Base-by-base conservation (phyloP, 805 yeast species). In the Yarrowia phangngaensis region DNA sequence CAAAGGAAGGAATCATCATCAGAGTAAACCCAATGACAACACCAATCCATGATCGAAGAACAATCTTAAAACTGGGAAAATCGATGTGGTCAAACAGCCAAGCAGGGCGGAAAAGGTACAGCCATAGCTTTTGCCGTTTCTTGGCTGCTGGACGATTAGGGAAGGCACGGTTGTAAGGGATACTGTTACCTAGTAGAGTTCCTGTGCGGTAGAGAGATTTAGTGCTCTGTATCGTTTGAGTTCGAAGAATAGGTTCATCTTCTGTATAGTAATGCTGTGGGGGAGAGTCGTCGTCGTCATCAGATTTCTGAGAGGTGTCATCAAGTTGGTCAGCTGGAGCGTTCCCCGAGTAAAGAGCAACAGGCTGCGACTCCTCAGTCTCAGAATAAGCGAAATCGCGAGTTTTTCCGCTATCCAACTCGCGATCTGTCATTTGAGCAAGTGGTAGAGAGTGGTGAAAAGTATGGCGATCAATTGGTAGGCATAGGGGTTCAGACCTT, bases 1-100 rank as follows among this genome's bases (percentile, higher is more conserved):
- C 48, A 41, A 29, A 41, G 19, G n/a, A 14, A 1, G 48, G 48
- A 9, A 41, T 15, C 34, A 30, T 41, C 48, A 41, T 41, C 15
- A 41, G 29, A 16, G 8, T 41, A 20, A 41, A 41, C 0, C 48
- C 48, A 9, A 41, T 2, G 2, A 22, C 12, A 8, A 41, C 22
- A 3, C 48, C 48, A 11, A 41, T 14, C 48, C 48, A 41, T n/a
- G 48, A 20, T 16, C 48, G 34, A 29, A 28, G 20, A 7, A 23
- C 48, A 11, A 16, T 29, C 13, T 41, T 29, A 13, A 41, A 15
- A 4, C 13, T 8, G 13, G 4, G 4, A 1, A 11, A 4, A 22
- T 41, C 35, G 7, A 29, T 20, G 16, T 41, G 48, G 22, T 41
- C 35, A 9, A 41, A 41, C 2, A 41, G 26, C 48, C 48, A 41